A percentile compares a stretch with the other conserved stretches of the same genome.
phyloP scores from a whole-genome alignment of 371 early-diverging fungal genomes.

The Mortierella sp. region DNA sequence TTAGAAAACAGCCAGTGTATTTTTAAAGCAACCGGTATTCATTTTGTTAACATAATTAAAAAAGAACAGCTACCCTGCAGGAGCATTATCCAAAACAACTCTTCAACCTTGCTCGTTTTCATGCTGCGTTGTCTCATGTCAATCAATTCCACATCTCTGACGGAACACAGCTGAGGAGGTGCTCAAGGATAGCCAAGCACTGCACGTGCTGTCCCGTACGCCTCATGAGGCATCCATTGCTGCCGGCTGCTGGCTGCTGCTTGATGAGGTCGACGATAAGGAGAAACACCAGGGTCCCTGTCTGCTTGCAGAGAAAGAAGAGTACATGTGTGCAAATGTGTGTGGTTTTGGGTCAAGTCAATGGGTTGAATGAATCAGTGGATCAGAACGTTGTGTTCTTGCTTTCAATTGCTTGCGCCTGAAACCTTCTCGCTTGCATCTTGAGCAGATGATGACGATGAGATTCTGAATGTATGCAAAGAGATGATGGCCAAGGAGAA shows the following conservation, averaged over 20 bases:
- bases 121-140: not conserved
- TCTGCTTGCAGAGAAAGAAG: too few species aligned
- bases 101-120: not conserved
- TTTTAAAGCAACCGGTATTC: constrained; percentile 30
- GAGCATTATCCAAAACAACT: constrained; percentile 30
- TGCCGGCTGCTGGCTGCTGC: too few species aligned
- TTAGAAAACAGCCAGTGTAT: constrained; percentile 25
- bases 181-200: too few species aligned
- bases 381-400: not conserved
- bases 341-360: not conserved
- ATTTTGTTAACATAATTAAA: constrained; percentile 15
- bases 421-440: not conserved
- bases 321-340: not conserved
- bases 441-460: not conserved
- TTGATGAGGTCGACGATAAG: not conserved
- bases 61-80: constrained; percentile 37
- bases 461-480: not conserved
- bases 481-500: not conserved
- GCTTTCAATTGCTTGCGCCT: not conserved
- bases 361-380: not conserved
- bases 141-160: not conserved
- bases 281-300: not conserved
- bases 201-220: too few species aligned
- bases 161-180: too few species aligned
- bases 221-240: too few species aligned